A percentile compares a stretch with the other conserved stretches of the same genome.
Conservation (phyloP, 805 yeast species). For the Candida boleticola region DNA sequence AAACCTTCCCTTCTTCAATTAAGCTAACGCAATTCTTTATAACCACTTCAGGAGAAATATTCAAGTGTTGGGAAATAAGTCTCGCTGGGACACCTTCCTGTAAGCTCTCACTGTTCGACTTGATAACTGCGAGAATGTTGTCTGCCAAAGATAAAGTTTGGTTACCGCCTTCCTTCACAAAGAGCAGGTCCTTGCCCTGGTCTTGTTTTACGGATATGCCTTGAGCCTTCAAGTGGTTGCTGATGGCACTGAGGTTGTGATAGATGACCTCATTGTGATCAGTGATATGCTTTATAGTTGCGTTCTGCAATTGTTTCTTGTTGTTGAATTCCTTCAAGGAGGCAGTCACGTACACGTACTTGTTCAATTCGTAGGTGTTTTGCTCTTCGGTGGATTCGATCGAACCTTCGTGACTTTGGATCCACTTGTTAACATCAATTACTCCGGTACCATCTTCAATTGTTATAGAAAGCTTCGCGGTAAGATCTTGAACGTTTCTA, state of each 20-base stretch:
- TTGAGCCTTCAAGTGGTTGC: slow-evolving; percentile 53
- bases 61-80: slow-evolving; percentile 56
- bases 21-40: slow-evolving; percentile 49
- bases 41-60: slow-evolving; percentile 48
- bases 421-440: slow-evolving; percentile 65
- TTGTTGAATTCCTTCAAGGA: slow-evolving; percentile 55
- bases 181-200: slow-evolving; percentile 26
- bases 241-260: slow-evolving; percentile 64
- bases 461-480: slow-evolving; percentile 54
- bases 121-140: slow-evolving; percentile 46
- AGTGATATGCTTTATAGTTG: slow-evolving; percentile 52
- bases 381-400: slow-evolving; percentile 27
- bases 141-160: slow-evolving; percentile 29
- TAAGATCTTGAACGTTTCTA: slow-evolving; percentile 59
- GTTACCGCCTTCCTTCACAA: slow-evolving; percentile 25
- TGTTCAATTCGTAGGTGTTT: slow-evolving; percentile 42
- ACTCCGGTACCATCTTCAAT: slow-evolving; percentile 78
- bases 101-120: slow-evolving; percentile 54
- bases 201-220: slow-evolving; percentile 35
- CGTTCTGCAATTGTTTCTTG: slow-evolving; percentile 63
- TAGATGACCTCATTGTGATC: slow-evolving; percentile 69
- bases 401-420: slow-evolving; percentile 18
- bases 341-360: slow-evolving; percentile 57
- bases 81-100: slow-evolving; percentile 75
- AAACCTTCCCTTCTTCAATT: slow-evolving; percentile 66